Evolutionary conservation across 768 basidiomycete species (phyloP), one percentile per base, ranked within the genome.

Genomic region (Chalciporus chontae): DNA sequence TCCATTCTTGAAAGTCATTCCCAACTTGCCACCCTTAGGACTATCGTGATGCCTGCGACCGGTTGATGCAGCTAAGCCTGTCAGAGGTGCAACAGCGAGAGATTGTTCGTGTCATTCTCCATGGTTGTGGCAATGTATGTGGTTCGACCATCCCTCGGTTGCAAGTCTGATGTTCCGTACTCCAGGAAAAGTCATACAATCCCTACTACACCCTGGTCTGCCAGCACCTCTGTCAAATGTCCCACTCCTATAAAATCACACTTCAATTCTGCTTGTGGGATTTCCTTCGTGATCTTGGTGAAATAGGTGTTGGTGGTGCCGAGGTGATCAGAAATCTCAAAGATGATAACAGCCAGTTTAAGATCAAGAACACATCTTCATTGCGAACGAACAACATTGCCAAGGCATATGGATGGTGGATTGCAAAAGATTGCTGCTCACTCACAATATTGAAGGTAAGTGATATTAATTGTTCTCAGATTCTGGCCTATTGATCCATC

Each of bases 231-330:
- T 90, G 90, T 61, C 74, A 77, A 8, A 72, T 71, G 8, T 84
- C 92, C 0, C 92, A 95, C 63, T 80, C 87, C 5, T 85, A 93
- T 73, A 90, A 83, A 61, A 87, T 97, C 58, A 97, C 96, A 2
- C 73, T 97, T 18, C 96, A 97, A 62, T 98, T 90, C 66, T 90
- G 85, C 58, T 71, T 98, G 6, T 99, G 96, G 96, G 96, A 99
- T 65, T 94, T 98, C 64, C 70, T 98, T 24, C 86, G 95, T 8
- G 90, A 90, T 52, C 73, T 98, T 39, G 95, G 93, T 11, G 92
- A 96, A 68, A 78, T 74, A 9, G 78, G 71, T 26, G 89, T 94
- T 31, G 91, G 92, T 2, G 91, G 92, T 7, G 78, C 78, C 0
- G 88, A 86, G 62, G 71, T 91, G 34, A 75, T 90, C 59, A 89